phyloP scores from a whole-genome alignment of 371 early-diverging fungal genomes.

The Mortierella sp. region DNA sequence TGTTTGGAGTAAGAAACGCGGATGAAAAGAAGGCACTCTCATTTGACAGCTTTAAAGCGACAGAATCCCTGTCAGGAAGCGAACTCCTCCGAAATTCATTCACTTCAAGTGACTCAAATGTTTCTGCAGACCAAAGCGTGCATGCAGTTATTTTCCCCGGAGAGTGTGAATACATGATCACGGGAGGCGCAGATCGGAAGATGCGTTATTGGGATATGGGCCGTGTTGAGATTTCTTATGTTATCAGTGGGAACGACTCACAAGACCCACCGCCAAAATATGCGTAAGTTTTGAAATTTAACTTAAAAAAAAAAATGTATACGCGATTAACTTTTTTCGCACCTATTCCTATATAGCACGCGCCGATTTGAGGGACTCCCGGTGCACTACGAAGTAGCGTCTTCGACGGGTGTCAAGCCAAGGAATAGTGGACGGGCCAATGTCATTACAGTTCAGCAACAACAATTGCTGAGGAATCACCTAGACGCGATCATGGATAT shows the following conservation, averaged over 20 bases:
- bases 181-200: constrained; percentile 87
- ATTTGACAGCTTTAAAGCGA: constrained; percentile 65
- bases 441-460: constrained; percentile 63
- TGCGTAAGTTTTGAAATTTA: constrained; percentile 55
- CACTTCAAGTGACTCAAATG: constrained; percentile 65
- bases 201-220: constrained; percentile 86
- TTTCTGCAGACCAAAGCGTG: constrained; percentile 65
- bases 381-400: constrained; percentile 67
- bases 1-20: constrained; percentile 71
- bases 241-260: constrained; percentile 76
- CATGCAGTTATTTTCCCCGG: constrained; percentile 67
- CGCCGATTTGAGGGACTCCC: constrained; percentile 67
- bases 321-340: neutral
- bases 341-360: constrained; percentile 58
- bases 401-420: constrained; percentile 43
- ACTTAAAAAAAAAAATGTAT: neutral
- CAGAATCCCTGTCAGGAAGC: constrained; percentile 67
- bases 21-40: constrained; percentile 70
- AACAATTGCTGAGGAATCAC: constrained; percentile 72
- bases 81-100: constrained; percentile 66
- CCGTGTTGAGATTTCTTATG: constrained; percentile 76
- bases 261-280: constrained; percentile 73
- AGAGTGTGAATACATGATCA: constrained; percentile 76
- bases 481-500: constrained; percentile 83
- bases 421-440: constrained; percentile 44